Evolutionary conservation across 164 flowering plant genomes (phyloP), one percentile per base, ranked within the genome.

Genomic region (Paratinospora sagittata): DNA sequence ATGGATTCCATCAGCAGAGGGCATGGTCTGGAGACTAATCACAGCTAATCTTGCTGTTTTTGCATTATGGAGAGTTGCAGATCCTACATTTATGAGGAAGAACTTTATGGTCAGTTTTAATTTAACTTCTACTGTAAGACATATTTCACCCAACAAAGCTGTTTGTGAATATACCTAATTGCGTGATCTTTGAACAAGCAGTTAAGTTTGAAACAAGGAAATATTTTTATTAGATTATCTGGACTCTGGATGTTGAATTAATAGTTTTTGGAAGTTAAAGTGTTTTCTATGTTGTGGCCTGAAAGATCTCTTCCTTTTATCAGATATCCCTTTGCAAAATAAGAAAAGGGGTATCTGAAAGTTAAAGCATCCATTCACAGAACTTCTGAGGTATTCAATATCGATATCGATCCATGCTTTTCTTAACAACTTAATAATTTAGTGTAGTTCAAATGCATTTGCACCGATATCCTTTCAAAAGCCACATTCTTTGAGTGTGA

Each of bases 11-110:
- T 71, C 87, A 23, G 23, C 78, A 52, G 78, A 80, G 60, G 74
- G 74, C 10, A 75, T 88, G 41, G 86, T 91, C 68, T 72, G 72
- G 70, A 90, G 92, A 65, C 79, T 94, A 77, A 83, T 94, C 68
- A 52, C 74, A 36, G 79, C 97, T 60, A 94, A 94, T 86, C 82
- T 74, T 69, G 95, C 85, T 72, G 89, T 92, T 73, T 90, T 85
- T 71, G 12, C 87, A 33, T 70, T 92, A 64, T 92, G 97, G 98
- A 80, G 87, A 61, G 55, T 82, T 76, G 85, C 85, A 13, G 86
- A 85, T 76, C 76, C 45, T 64, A 27, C 49, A 17, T 94, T 94
- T 78, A 92, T 94, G 98, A 66, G 70, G 77, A 81, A 82, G 30
- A 80, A 92, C 74, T 94, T 94, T 68, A 89, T 76, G 72, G 97